These are phyloP conservation scores for Penicillium ucsense DNA, from an alignment of 495 filamentous ascomycete genomes.

Conservation along the genomic window DNA sequence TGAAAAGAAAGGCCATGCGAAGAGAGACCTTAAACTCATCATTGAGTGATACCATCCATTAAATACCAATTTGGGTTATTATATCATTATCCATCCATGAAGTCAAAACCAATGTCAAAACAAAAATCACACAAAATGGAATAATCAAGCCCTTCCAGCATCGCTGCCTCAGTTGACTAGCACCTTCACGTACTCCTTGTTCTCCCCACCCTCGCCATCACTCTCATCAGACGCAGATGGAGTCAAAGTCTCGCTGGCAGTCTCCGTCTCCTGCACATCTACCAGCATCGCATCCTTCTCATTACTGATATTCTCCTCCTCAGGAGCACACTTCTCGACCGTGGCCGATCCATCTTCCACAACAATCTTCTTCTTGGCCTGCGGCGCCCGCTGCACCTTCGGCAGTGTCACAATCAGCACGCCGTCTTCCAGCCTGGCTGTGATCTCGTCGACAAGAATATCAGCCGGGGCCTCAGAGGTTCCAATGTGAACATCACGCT, in stretches of 20 bases:
- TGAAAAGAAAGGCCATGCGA: no score
- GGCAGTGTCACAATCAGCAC: slow-evolving; percentile 58
- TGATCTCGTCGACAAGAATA: slow-evolving; percentile 55
- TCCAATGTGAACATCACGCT: slow-evolving; percentile 54
- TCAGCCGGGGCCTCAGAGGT: slow-evolving; percentile 45
- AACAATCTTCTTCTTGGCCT: slow-evolving; percentile 17
- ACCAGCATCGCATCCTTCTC: slow-evolving; percentile 15
- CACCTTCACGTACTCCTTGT: slow-evolving; percentile 24
- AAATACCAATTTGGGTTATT: no score
- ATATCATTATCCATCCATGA: no score
- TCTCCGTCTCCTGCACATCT: slow-evolving; percentile 2
- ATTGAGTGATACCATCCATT: no score
- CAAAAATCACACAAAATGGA: no score
- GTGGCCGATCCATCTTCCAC: slow-evolving; percentile 7
- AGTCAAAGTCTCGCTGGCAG: slow-evolving; percentile 8
- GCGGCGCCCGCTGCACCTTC: slow-evolving; percentile 41
- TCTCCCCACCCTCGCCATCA: slow-evolving; percentile 17
- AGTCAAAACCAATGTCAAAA: no score
- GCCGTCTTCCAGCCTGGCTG: slow-evolving; percentile 63
- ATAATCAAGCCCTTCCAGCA: no score
- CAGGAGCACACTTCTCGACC: slow-evolving; percentile 12
- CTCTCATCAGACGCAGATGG: slow-evolving; percentile 4
- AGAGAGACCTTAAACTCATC: no score
- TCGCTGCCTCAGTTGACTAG: slow-evolving; percentile 10
- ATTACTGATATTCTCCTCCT: slow-evolving; percentile 7